phyloP scores from a whole-genome alignment of 2,329 filamentous ascomycete genomes.

The Pseudocercospora cruenta region DNA sequence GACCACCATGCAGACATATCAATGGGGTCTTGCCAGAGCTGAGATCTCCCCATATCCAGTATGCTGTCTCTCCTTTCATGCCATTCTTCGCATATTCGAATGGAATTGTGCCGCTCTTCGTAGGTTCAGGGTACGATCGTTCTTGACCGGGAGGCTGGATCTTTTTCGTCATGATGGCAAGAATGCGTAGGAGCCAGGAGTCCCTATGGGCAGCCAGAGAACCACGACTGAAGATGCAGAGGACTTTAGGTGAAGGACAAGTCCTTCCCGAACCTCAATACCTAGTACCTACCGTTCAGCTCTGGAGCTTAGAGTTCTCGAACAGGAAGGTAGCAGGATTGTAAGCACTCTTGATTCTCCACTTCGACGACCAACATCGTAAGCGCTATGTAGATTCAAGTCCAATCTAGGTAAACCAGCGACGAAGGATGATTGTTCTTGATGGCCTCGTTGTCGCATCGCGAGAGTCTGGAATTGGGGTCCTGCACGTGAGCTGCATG shows the following conservation, averaged over 20 bases:
- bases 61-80: conserved; percentile 46
- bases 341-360: not conserved
- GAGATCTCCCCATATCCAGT: conserved; percentile 45
- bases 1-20: conserved; percentile 51
- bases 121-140: conserved; percentile 31
- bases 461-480: no score
- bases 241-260: not conserved
- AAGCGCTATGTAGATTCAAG: not conserved
- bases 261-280: not conserved
- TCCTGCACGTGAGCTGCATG: no score
- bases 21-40: conserved; percentile 36
- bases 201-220: no score
- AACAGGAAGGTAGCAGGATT: not conserved
- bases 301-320: not conserved
- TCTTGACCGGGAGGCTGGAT: conserved; percentile 31
- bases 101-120: conserved; percentile 33
- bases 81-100: conserved; percentile 41
- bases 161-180: conserved; percentile 14
- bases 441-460: no score
- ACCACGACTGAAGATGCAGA: no score
- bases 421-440: no score
- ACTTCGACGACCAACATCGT: not conserved
- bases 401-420: not conserved
- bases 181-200: no score
- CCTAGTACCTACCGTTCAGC: not conserved